Evolutionary conservation across 2,329 filamentous ascomycete species (phyloP).

Genomic region (Talaromyces funiculosus): DNA sequence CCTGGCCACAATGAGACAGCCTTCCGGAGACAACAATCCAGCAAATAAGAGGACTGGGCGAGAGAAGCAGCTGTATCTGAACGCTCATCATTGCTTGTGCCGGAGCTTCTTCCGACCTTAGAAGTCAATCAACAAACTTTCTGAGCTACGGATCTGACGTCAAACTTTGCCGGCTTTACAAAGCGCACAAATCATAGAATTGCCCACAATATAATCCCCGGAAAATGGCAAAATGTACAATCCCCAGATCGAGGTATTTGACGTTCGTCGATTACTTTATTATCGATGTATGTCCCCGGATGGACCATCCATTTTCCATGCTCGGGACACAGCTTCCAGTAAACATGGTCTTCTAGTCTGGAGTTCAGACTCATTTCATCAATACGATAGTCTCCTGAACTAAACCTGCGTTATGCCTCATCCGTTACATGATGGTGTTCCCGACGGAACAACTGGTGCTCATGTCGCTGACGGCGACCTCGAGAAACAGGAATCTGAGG

Average conservation of each 20-base stretch:
- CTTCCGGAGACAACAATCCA: conserved; percentile 5
- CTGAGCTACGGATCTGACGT: conserved; percentile 12
- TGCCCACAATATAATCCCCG: conserved; percentile 14
- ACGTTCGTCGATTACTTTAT: conserved; percentile 3
- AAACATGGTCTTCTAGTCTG: conserved; percentile 11
- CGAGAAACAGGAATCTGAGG: conserved; percentile 13
- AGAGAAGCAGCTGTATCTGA: background rate
- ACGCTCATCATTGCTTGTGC: background rate
- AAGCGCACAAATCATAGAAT: conserved; percentile 9
- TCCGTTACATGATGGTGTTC: conserved; percentile 10
- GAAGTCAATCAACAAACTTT: conserved; percentile 7
- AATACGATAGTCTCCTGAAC: background rate
- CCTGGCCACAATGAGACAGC: background rate
- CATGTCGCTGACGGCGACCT: conserved; percentile 11
- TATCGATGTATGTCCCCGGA: conserved; percentile 6
- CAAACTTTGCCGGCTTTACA: conserved; percentile 9
- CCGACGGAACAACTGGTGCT: conserved; percentile 8
- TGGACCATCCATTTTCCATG: background rate
- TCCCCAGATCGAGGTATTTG: conserved; percentile 6
- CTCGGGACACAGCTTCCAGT: background rate
- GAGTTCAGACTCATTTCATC: background rate
- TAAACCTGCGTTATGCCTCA: conserved; percentile 12
- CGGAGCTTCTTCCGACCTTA: conserved; percentile 12
- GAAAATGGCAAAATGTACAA: conserved; percentile 11
- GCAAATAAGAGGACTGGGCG: background rate